Evolutionary conservation across 352 stramenopile species (phyloP).

Genomic region (Phytophthora citricola): DNA sequence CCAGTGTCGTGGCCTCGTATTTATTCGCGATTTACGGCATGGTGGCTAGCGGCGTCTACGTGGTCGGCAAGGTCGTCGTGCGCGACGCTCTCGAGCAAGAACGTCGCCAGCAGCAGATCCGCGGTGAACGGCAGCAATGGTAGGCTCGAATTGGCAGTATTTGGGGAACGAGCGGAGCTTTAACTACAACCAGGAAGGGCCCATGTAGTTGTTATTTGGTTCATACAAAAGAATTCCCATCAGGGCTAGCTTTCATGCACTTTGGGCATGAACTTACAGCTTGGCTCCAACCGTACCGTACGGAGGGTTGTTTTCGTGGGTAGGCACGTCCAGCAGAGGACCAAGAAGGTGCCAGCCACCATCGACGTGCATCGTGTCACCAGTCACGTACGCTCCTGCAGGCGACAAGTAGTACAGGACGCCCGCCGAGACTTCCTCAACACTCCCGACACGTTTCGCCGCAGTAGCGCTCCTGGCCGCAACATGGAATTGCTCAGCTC

Average conservation of each 20-base stretch:
- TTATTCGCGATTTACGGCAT: conserved; percentile 88
- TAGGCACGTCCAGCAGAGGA: conserved; percentile 77
- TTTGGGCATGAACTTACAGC: background rate
- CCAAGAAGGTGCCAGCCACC: conserved; percentile 78
- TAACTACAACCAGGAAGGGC: no score
- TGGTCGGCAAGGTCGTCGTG: conserved; percentile 78
- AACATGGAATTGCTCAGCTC: conserved; percentile 85
- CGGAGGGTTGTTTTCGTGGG: conserved; percentile 77
- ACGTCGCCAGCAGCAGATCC: conserved; percentile 66
- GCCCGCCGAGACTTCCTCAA: conserved; percentile 91
- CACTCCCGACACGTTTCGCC: conserved; percentile 89
- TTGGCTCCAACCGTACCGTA: conserved; percentile 64
- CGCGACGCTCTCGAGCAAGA: conserved; percentile 82
- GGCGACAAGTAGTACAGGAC: conserved; percentile 92
- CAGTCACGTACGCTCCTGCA: conserved; percentile 91
- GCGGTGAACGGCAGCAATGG: conserved; percentile 42
- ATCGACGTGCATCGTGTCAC: conserved; percentile 89
- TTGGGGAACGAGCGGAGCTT: no score
- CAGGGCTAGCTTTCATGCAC: no score
- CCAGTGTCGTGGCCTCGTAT: conserved; percentile 87
- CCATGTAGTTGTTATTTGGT: no score
- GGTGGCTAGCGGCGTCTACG: conserved; percentile 82
- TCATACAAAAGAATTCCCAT: no score
- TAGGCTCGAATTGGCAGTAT: conserved; percentile 13
- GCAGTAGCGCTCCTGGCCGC: conserved; percentile 79